Conservation (phyloP, 768 basidiomycete species). For the Pluteus cervinus region DNA sequence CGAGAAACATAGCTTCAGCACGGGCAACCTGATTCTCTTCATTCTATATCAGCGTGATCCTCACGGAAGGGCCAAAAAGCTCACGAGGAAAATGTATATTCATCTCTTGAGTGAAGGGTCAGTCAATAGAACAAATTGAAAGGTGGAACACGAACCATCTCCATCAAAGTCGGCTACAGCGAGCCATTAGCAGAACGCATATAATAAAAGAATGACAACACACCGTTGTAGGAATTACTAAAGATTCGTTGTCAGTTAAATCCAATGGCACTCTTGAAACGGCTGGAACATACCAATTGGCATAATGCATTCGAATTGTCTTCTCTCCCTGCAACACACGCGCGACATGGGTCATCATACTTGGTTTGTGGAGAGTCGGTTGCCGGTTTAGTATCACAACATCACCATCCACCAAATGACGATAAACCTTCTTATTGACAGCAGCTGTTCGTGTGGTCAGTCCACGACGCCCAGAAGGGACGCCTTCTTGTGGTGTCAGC, state of each 20-base stretch:
- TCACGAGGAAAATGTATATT: conserved; percentile 98
- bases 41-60: conserved; percentile 2
- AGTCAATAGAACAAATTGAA: conserved; percentile 9
- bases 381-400: conserved; percentile 95
- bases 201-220: conserved; percentile 15
- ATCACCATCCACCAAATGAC: conserved; percentile 92
- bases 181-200: conserved; percentile 1
- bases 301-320: conserved; percentile 99
- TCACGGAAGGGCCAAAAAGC: conserved; percentile 20
- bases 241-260: conserved; percentile 12
- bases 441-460: conserved; percentile 73
- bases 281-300: conserved; percentile 74
- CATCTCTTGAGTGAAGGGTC: conserved; percentile 64
- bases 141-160: conserved; percentile 51
- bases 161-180: conserved; percentile 83
- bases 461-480: conserved; percentile 42
- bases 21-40: conserved; percentile 92
- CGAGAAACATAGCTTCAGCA: conserved; percentile 89
- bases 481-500: conserved; percentile 83
- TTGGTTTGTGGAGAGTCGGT: conserved; percentile 97
- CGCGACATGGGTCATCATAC: conserved; percentile 98
- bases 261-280: conserved; percentile 3
- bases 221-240: conserved; percentile 97
- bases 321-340: conserved; percentile 92
- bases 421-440: conserved; percentile 95